Conservation (phyloP, 1,139 yeast genomes). For the Yamadazyma trypodendri region DNA sequence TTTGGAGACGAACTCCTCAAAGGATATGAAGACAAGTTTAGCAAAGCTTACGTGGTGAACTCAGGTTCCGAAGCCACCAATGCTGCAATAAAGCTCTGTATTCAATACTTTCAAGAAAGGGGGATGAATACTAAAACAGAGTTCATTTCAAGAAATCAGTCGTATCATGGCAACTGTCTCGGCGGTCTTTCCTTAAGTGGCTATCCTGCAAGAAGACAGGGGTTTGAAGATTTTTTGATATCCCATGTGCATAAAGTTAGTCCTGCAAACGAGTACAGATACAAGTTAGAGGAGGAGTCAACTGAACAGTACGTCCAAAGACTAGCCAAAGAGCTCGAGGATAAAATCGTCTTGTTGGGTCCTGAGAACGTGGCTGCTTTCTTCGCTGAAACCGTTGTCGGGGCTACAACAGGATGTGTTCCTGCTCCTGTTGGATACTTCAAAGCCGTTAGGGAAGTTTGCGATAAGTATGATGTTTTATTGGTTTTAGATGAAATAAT, state of each 20-base stretch:
- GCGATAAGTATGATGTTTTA: constrained; percentile 56
- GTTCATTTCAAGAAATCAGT: constrained; percentile 48
- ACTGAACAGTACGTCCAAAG: constrained; percentile 44
- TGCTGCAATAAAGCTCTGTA: constrained; percentile 52
- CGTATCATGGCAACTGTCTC: constrained; percentile 58
- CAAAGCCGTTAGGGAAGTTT: constrained; percentile 48
- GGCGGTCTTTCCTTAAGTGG: constrained; percentile 52
- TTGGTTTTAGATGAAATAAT: constrained; percentile 60
- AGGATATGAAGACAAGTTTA: constrained; percentile 27
- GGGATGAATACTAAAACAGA: constrained; percentile 46
- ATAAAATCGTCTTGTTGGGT: constrained; percentile 42
- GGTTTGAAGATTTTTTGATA: constrained; percentile 27
- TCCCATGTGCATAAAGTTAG: constrained; percentile 36
- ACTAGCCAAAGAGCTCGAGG: constrained; percentile 45
- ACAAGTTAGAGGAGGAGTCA: constrained; percentile 42
- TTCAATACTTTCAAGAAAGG: constrained; percentile 50
- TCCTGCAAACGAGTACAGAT: constrained; percentile 49
- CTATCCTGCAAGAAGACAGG: constrained; percentile 33
- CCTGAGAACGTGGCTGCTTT: constrained; percentile 56
- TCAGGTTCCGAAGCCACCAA: constrained; percentile 63
- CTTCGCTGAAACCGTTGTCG: constrained; percentile 54
- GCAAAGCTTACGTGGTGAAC: constrained; percentile 50
- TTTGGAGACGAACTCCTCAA: constrained; percentile 43
- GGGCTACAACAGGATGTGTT: constrained; percentile 55
- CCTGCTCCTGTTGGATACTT: constrained; percentile 58